Evolutionary conservation across 73 alveolate genomes (phyloP).

Genomic region (Tetrahymena borealis): DNA sequence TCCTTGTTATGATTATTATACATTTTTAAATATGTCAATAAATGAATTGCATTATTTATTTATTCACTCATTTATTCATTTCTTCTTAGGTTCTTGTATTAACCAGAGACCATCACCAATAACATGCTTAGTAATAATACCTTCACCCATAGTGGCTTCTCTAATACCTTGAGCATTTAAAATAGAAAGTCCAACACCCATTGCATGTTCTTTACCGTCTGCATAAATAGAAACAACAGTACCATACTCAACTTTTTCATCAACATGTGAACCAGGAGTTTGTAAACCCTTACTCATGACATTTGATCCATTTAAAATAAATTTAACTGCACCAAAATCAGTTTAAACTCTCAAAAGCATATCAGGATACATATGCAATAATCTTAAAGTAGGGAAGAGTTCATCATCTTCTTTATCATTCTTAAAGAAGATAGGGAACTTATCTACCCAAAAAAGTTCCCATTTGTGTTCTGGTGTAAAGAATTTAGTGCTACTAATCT

Average conservation of each 20-base stretch:
- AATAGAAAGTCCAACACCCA: slow-evolving; percentile 80
- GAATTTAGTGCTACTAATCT: neutral
- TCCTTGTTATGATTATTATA: neutral
- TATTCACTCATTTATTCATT: neutral
- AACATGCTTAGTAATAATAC: slow-evolving; percentile 42
- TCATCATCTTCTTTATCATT: slow-evolving; percentile 76
- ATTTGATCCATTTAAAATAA: slow-evolving; percentile 77
- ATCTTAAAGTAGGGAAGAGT: slow-evolving; percentile 69
- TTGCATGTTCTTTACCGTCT: slow-evolving; percentile 85
- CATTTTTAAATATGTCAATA: neutral
- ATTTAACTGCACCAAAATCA: slow-evolving; percentile 82
- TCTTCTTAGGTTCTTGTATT: neutral
- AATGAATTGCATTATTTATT: no score
- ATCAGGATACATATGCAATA: slow-evolving; percentile 80
- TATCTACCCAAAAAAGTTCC: slow-evolving; percentile 50
- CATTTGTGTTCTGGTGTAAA: slow-evolving; percentile 26
- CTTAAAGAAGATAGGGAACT: slow-evolving; percentile 56
- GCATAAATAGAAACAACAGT: slow-evolving; percentile 75
- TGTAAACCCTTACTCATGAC: slow-evolving; percentile 84
- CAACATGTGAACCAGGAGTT: slow-evolving; percentile 69
- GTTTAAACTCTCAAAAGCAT: slow-evolving; percentile 71
- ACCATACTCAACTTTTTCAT: slow-evolving; percentile 51
- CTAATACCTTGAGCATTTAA: slow-evolving; percentile 66
- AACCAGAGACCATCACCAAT: slow-evolving; percentile 65
- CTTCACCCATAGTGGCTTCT: slow-evolving; percentile 65